A percentile compares a stretch with the other conserved stretches of the same genome.
Evolutionary conservation across 2,329 filamentous ascomycete genomes (phyloP).

Genomic region (Epichloe brachyelytri): DNA sequence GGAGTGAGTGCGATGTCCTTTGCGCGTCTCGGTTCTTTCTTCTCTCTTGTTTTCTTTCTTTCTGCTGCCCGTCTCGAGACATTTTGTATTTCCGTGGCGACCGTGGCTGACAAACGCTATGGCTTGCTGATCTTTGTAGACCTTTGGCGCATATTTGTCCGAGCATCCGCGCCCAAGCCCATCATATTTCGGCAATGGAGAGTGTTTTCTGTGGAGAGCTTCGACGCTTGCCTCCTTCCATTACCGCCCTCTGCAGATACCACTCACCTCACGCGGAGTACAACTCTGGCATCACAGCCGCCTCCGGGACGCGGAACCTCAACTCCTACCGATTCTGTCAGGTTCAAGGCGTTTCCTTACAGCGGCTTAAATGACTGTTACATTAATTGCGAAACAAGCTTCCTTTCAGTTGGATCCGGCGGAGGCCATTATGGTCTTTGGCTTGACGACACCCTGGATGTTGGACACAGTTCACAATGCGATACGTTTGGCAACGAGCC

Average conservation of each 20-base stretch:
- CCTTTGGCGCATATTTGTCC: conserved; percentile 90
- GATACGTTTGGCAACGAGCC: conserved; percentile 93
- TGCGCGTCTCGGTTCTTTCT: neutral
- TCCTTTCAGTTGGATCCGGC: conserved; percentile 73
- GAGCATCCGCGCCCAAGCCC: conserved; percentile 70
- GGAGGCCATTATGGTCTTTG: conserved; percentile 89
- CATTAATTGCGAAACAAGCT: conserved; percentile 80
- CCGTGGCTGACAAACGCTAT: neutral
- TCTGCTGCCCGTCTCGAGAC: neutral
- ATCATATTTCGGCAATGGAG: conserved; percentile 90
- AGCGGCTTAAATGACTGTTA: conserved; percentile 94
- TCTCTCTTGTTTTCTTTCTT: neutral
- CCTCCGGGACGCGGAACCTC: conserved; percentile 10
- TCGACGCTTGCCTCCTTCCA: conserved; percentile 43
- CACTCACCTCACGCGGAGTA: conserved; percentile 31
- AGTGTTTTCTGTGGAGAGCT: conserved; percentile 66
- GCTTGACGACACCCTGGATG: conserved; percentile 76
- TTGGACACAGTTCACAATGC: conserved; percentile 71
- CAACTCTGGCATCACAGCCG: conserved; percentile 18
- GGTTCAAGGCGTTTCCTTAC: conserved; percentile 96
- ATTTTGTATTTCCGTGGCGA: neutral
- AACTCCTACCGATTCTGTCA: conserved; percentile 52
- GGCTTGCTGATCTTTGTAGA: conserved; percentile 23
- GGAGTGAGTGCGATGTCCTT: conserved; percentile 40
- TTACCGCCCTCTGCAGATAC: conserved; percentile 40